Evolutionary conservation across 768 basidiomycete genomes (phyloP), one percentile per base, ranked within the genome.

Genomic region (Xerocomellus chrysenteron): DNA sequence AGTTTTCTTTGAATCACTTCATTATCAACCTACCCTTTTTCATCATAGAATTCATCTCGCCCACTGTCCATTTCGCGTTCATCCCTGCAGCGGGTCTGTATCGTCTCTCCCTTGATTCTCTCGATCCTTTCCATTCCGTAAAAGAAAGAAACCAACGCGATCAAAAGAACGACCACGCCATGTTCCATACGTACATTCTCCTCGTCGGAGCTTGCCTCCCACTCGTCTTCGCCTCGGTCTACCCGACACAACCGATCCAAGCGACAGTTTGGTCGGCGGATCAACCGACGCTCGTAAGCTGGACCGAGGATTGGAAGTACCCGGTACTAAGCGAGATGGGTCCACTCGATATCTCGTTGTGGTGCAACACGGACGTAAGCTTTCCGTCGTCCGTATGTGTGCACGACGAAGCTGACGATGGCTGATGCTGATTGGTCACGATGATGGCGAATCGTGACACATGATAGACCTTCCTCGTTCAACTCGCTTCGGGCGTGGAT

Each of bases 241-340:
- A 81, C 56, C 79, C 82, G 1, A 85, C 80, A 0, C 65, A 74
- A 16, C 85, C 85, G 4, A 57, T 78, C 16, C 69, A 78, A 33
- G 70, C 65, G 19, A 81, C 83, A 0, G 73, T 76, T 3, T 78
- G 78, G 57, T 63, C 65, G 32, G 74, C 80, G 36, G 84, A 82
- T 10, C 68, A 75, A 41, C 69, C 73, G 5, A 73, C 73, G 24
- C 40, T 64, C 10, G 64, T 85, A 4, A 75, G 66, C 4, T 88
- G 86, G 86, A 68, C 65, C 37, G 83, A 87, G 40, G 79, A 83
- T 43, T 65, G 68, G 7, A 65, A 44, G 1, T 58, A 59, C 9
- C 85, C 86, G 0, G 61, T 63, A 21, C 56, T 86, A 7, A 51
- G 53, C 33, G 65, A 76, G 13, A 77, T 83, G 69, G 77, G 79